Evolutionary conservation across 768 basidiomycete species (phyloP).

Genomic region (Fomitopsis serialis): DNA sequence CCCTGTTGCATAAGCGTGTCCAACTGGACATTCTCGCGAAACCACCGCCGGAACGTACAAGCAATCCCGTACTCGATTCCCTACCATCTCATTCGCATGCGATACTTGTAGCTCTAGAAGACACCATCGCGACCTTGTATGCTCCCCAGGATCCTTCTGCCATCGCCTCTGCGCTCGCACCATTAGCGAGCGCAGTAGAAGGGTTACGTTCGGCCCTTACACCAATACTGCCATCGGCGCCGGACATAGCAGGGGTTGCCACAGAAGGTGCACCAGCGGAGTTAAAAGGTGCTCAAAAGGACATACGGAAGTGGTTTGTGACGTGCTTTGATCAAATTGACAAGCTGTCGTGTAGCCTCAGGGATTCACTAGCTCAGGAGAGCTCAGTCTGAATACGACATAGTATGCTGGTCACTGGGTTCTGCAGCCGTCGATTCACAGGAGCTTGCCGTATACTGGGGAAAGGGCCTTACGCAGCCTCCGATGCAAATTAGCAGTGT

Average conservation of each 20-base stretch:
- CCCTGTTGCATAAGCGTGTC: conserved; percentile 59
- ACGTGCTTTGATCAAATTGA: conserved; percentile 60
- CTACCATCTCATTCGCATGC: conserved; percentile 45
- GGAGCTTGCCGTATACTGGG: too few relatives aligned
- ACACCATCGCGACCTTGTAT: conserved; percentile 63
- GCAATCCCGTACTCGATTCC: conserved; percentile 36
- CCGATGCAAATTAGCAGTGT: background rate
- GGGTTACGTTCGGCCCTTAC: conserved; percentile 28
- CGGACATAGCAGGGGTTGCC: conserved; percentile 14
- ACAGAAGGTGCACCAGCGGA: background rate
- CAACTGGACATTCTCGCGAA: conserved; percentile 40
- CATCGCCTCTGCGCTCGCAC: conserved; percentile 34
- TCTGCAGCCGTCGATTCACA: too few relatives aligned
- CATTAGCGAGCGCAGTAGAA: conserved; percentile 33
- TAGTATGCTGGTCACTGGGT: background rate
- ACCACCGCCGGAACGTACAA: conserved; percentile 13
- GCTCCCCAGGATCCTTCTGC: conserved; percentile 48
- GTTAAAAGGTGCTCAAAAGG: conserved; percentile 22
- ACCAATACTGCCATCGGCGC: conserved; percentile 17
- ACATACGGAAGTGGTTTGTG: conserved; percentile 54
- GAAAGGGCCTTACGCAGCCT: background rate
- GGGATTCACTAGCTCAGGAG: conserved; percentile 7
- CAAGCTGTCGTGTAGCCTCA: conserved; percentile 25
- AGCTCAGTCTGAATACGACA: conserved; percentile 6
- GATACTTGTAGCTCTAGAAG: conserved; percentile 54